These are phyloP conservation scores for Phyllosticta paracitricarpa DNA, from an alignment of 2,329 filamentous ascomycete species.

Conservation along the genomic window DNA sequence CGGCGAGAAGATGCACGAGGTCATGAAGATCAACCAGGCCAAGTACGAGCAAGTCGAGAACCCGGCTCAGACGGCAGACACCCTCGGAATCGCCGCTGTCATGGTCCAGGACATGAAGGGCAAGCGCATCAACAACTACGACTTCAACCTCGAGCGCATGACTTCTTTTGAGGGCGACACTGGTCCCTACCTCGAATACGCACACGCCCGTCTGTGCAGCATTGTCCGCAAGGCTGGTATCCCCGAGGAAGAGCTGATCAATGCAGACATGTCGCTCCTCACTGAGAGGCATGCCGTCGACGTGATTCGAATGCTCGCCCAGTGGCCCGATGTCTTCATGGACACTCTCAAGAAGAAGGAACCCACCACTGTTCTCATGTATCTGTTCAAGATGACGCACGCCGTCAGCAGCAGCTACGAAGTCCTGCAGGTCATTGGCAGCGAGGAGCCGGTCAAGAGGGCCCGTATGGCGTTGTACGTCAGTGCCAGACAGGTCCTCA, in stretches of 20 bases:
- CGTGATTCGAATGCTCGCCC: slow-evolving; percentile 64
- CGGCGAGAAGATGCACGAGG: slow-evolving; percentile 92
- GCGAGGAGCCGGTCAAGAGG: slow-evolving; percentile 58
- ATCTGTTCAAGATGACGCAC: slow-evolving; percentile 83
- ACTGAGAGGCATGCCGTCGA: slow-evolving; percentile 63
- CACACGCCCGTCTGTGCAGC: slow-evolving; percentile 59
- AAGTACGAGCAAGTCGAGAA: slow-evolving; percentile 89
- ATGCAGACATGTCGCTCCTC: slow-evolving; percentile 58
- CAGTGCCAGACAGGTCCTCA: slow-evolving; percentile 62
- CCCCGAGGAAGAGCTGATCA: slow-evolving; percentile 44
- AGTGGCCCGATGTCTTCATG: slow-evolving; percentile 76
- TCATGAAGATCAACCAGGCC: slow-evolving; percentile 80
- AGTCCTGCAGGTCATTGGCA: slow-evolving; percentile 71
- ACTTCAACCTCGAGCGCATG: slow-evolving; percentile 74
- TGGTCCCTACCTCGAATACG: slow-evolving; percentile 76
- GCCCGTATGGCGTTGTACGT: slow-evolving; percentile 72
- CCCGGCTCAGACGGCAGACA: slow-evolving; percentile 73
- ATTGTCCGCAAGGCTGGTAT: slow-evolving; percentile 47
- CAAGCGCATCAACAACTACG: slow-evolving; percentile 63
- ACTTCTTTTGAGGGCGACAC: slow-evolving; percentile 78
- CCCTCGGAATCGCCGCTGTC: slow-evolving; percentile 82
- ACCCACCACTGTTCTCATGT: slow-evolving; percentile 56
- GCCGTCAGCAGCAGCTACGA: slow-evolving; percentile 71
- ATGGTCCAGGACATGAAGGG: slow-evolving; percentile 98
- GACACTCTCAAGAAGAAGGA: slow-evolving; percentile 81